Base-by-base conservation (phyloP, 495 filamentous ascomycete species). In the Clavariopsis aquatica region DNA sequence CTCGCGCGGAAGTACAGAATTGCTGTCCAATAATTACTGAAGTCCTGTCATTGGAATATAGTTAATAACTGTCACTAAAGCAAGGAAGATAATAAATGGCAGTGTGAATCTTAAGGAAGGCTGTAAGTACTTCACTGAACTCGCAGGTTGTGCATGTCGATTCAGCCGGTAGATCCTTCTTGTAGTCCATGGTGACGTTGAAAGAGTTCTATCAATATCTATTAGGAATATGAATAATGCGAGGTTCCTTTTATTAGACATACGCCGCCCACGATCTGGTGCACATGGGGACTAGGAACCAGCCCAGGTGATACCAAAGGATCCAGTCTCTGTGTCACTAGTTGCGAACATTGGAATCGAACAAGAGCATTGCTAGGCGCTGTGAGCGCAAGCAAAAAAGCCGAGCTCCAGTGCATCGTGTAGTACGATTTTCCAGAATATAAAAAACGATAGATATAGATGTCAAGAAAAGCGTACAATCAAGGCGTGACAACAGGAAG, bases 231-330 rank as follows among this genome's bases (percentile, higher is more conserved):
- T n/a, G 24, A 36, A n/a, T n/a, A n/a, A n/a, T n/a, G n/a, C n/a
- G 20, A 27, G 45, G 31, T 22, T 1, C 36, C 13, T 13, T 22
- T 9, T 17, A 28, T 31, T 55, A n/a, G 5, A 41, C 61, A 6
- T 57, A 64, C 61, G 26, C 78, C 78, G 20, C 79, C 78, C 10
- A 80, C 78, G 24, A 82, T 76, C 52, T 82, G 80, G 51, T 81
- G 79, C 45, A 76, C 74, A 62, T 79, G 77, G 1, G 75, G 63
- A 9, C 73, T 72, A 49, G 66, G 75, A 6, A 57, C 29, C 38
- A 43, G 4, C 6, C 66, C 66, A 6, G 66, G 66, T 0, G 57
- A 20, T 1, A 69, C 61, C 36, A 69, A 46, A 2, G 66, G 66
- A 43, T 69, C 66, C 13, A 69, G 62, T 46, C 66, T 41, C 41